Percentiles rank a stretch among this genome's conserved stretches.
Conservation (phyloP, 1,284 basidiomycete genomes). For the Fomitopsis pinicola region DNA sequence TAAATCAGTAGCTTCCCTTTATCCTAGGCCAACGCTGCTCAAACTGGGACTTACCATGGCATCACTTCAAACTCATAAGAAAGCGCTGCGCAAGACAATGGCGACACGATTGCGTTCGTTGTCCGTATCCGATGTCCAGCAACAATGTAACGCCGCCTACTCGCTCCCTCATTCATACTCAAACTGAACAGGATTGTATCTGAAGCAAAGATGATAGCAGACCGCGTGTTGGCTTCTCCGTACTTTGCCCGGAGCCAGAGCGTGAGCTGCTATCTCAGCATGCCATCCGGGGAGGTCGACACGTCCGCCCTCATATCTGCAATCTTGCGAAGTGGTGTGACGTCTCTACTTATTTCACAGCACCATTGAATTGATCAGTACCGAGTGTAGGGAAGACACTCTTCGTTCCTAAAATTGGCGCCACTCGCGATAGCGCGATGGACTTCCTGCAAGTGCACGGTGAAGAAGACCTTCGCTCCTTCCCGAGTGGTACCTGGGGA, state of each 20-base stretch:
- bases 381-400: slow-evolving; percentile 50
- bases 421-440: slow-evolving; percentile 47
- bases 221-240: slow-evolving; percentile 43
- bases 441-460: slow-evolving; percentile 60
- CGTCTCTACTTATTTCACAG: slow-evolving; percentile 11
- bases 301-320: slow-evolving; percentile 47
- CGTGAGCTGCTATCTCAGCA: slow-evolving; percentile 74
- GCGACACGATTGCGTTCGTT: slow-evolving; percentile 39
- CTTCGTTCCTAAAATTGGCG: slow-evolving; percentile 64
- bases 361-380: slow-evolving; percentile 2
- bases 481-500: slow-evolving; percentile 65
- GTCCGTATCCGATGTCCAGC: slow-evolving; percentile 39
- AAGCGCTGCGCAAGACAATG: slow-evolving; percentile 47
- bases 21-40: not conserved
- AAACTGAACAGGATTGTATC: slow-evolving; percentile 3
- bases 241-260: slow-evolving; percentile 45
- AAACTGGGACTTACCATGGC: slow-evolving; percentile 12
- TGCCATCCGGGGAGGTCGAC: slow-evolving; percentile 67
- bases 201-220: slow-evolving; percentile 51
- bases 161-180: not conserved
- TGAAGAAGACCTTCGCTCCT: slow-evolving; percentile 48
- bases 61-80: slow-evolving; percentile 42
- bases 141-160: slow-evolving; percentile 48
- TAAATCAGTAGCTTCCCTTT: not conserved
- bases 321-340: slow-evolving; percentile 43